phyloP scores from a whole-genome alignment of 2,329 filamentous ascomycete species.

The Pseudocercospora cruenta region DNA sequence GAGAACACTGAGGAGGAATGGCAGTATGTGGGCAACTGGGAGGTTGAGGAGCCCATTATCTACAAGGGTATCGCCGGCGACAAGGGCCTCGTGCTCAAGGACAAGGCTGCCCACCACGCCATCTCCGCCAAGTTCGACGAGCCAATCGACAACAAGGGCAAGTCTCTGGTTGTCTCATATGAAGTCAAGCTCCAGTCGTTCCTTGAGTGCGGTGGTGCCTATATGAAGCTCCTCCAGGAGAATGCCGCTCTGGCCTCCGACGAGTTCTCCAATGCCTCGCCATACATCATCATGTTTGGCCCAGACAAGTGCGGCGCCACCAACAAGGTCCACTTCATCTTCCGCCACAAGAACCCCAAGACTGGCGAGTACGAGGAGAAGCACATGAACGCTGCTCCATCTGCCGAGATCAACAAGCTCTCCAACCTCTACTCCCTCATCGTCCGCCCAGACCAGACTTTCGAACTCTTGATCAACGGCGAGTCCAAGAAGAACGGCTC shows the following conservation, averaged over 20 bases:
- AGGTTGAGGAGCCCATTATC: conserved; percentile 89
- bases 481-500: conserved; percentile 85
- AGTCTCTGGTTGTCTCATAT: conserved; percentile 96
- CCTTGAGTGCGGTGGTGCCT: conserved; percentile 96
- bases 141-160: conserved; percentile 95
- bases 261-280: conserved; percentile 96
- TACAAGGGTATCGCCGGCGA: conserved; percentile 93
- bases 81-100: conserved; percentile 97
- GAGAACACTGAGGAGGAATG: conserved; percentile 85
- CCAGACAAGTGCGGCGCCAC: conserved; percentile 98
- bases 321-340: conserved; percentile 98
- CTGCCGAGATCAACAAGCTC: conserved; percentile 87
- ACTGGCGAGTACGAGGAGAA: conserved; percentile 99
- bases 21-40: conserved; percentile 96
- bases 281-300: conserved; percentile 99
- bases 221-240: conserved; percentile 97
- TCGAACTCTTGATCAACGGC: conserved; percentile 88
- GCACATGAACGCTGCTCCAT: conserved; percentile 83
- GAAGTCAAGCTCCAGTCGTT: conserved; percentile 98
- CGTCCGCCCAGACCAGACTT: conserved; percentile 95
- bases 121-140: conserved; percentile 99
- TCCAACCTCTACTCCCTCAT: conserved; percentile 95
- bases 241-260: conserved; percentile 96
- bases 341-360: conserved; percentile 99
- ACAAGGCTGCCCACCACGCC: conserved; percentile 95